These are phyloP conservation scores for Aurifilum marmelostoma DNA, from an alignment of 2,329 filamentous ascomycete genomes.

Conservation along the genomic window DNA sequence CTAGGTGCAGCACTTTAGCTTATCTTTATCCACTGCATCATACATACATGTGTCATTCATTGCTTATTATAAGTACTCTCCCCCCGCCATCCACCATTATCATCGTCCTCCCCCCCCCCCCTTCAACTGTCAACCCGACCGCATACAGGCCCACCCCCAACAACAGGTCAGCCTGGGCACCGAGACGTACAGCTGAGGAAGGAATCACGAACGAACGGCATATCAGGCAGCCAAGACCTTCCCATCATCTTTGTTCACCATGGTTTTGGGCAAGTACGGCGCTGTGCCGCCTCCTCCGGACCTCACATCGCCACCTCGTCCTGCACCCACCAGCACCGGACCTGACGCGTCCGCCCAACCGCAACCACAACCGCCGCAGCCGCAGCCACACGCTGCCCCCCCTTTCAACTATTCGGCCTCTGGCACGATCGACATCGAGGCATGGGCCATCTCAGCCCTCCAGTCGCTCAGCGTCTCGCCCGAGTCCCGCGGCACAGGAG, in stretches of 20 bases:
- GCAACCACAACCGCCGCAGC: not conserved
- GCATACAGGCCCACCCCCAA: not conserved
- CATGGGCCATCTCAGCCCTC: slow-evolving; percentile 66
- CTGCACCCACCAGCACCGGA: not conserved
- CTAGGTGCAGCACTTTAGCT: slow-evolving; percentile 3
- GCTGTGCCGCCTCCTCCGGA: slow-evolving; percentile 39
- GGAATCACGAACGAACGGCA: not conserved
- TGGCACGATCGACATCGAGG: slow-evolving; percentile 61
- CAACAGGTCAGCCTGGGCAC: not conserved
- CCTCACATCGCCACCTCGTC: not conserved
- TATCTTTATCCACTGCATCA: slow-evolving; percentile 4
- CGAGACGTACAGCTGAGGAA: not conserved
- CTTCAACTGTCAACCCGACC: not conserved
- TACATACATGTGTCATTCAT: slow-evolving; percentile 17
- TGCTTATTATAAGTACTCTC: not conserved
- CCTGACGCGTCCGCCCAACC: no score
- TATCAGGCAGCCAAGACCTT: no score
- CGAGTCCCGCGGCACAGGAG: slow-evolving; percentile 55
- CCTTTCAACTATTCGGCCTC: slow-evolving; percentile 35
- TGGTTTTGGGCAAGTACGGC: slow-evolving; percentile 39
- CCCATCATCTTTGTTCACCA: slow-evolving; percentile 25
- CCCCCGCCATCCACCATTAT: not conserved
- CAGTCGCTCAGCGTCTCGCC: slow-evolving; percentile 59
- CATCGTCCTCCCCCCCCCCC: not conserved
- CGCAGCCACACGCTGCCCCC: slow-evolving; percentile 29